Percentiles rank a stretch among this genome's conserved stretches.
phyloP scores from a whole-genome alignment of 257 asterid genomes.

The Osmanthus fragrans region DNA sequence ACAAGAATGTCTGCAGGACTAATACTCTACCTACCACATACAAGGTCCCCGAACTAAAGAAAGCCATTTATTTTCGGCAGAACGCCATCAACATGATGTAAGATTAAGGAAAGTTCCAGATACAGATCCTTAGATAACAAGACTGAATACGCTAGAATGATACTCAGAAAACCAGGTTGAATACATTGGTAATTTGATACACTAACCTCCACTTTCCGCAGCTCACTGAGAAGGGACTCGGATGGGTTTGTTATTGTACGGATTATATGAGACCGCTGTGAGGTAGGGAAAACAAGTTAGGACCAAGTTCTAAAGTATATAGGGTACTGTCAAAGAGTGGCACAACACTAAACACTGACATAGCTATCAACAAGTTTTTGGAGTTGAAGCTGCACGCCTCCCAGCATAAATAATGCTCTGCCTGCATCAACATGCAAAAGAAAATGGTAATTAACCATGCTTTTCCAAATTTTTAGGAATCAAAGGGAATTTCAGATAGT shows the following conservation, averaged over 20 bases:
- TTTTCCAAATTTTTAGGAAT: constrained; percentile 2
- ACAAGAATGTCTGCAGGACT: too few relatives aligned
- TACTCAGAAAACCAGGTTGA: background rate
- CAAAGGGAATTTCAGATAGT: constrained; percentile 1
- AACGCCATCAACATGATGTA: background rate
- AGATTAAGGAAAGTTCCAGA: background rate
- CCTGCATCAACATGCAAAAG: constrained; percentile 47
- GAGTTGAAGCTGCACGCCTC: constrained; percentile 82
- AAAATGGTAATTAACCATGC: constrained; percentile 5
- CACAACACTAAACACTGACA: constrained; percentile 49
- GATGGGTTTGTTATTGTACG: constrained; percentile 89
- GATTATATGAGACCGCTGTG: constrained; percentile 80
- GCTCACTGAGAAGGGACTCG: constrained; percentile 92
- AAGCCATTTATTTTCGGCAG: too few relatives aligned
- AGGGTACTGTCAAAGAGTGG: constrained; percentile 9
- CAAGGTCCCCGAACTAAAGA: too few relatives aligned
- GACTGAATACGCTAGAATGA: background rate
- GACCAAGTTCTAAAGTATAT: constrained; percentile 20
- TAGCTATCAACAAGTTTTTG: constrained; percentile 82
- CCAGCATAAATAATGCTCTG: constrained; percentile 68
- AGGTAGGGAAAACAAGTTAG: constrained; percentile 36
- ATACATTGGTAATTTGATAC: background rate
- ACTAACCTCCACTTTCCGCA: constrained; percentile 94
- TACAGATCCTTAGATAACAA: background rate
- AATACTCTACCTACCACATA: too few relatives aligned